phyloP scores from a whole-genome alignment of 2,329 filamentous ascomycete genomes.

The Aspergillus pseudonomiae region DNA sequence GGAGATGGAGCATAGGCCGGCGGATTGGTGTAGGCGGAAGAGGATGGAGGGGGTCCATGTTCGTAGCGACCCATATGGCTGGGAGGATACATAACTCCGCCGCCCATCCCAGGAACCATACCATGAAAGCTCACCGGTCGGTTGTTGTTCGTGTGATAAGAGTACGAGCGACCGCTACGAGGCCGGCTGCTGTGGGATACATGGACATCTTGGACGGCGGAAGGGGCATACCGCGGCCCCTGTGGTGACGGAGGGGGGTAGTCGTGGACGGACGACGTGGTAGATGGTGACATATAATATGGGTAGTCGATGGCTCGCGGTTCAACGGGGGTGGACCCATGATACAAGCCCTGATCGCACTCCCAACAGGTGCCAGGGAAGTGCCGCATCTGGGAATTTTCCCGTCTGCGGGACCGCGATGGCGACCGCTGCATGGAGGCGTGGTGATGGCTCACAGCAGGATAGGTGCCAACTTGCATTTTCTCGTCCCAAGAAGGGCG shows the following conservation, averaged over 20 bases:
- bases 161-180: conserved; percentile 34
- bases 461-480: conserved; percentile 39
- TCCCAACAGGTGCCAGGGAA: conserved; percentile 39
- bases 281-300: conserved; percentile 32
- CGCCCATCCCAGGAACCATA: conserved; percentile 34
- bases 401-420: conserved; percentile 38
- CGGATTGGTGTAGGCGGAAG: conserved; percentile 39
- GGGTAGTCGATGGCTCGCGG: conserved; percentile 35
- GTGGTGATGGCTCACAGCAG: conserved; percentile 32
- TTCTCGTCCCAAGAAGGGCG: conserved; percentile 36
- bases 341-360: conserved; percentile 38
- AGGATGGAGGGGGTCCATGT: conserved; percentile 41
- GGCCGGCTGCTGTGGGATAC: conserved; percentile 32
- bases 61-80: conserved; percentile 35
- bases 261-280: conserved; percentile 32
- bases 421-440: conserved; percentile 35
- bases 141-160: conserved; percentile 39
- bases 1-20: conserved; percentile 36
- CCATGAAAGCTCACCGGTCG: conserved; percentile 46
- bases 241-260: conserved; percentile 37
- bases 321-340: conserved; percentile 36
- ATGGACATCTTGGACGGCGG: conserved; percentile 35
- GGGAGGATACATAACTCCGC: conserved; percentile 31
- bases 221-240: conserved; percentile 31
- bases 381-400: conserved; percentile 34